These are phyloP conservation scores for Eucalyptus polybractea DNA, from an alignment of 345 rosid species.

Conservation along the genomic window DNA sequence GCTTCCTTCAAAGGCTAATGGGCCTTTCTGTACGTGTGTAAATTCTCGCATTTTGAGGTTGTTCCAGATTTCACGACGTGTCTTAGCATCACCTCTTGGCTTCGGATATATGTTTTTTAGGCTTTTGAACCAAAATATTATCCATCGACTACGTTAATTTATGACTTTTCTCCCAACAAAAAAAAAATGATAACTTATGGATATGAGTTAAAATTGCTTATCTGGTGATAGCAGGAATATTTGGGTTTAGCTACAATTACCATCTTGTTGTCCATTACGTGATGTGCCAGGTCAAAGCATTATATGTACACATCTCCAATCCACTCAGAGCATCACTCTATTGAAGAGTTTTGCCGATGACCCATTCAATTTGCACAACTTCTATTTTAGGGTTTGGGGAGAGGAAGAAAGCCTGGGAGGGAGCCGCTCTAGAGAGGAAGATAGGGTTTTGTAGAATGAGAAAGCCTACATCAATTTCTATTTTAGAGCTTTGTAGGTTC, in stretches of 20 bases:
- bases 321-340: not conserved
- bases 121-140: too few species aligned
- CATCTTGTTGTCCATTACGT: not conserved
- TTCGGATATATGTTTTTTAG: too few species aligned
- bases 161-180: too few species aligned
- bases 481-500: not conserved
- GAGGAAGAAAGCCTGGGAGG: not conserved
- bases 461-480: not conserved
- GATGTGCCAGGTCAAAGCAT: not conserved
- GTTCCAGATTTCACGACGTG: too few species aligned
- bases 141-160: too few species aligned
- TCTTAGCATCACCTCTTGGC: too few species aligned
- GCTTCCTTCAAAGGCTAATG: too few species aligned
- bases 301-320: not conserved
- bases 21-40: too few species aligned
- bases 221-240: not conserved
- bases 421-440: not conserved
- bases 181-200: too few species aligned
- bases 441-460: not conserved
- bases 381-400: not conserved
- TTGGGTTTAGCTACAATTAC: not conserved
- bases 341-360: not conserved
- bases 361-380: not conserved
- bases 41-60: too few species aligned
- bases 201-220: not conserved